Conservation (phyloP, 441 rosid species). For the Syzygium syzygioides region DNA sequence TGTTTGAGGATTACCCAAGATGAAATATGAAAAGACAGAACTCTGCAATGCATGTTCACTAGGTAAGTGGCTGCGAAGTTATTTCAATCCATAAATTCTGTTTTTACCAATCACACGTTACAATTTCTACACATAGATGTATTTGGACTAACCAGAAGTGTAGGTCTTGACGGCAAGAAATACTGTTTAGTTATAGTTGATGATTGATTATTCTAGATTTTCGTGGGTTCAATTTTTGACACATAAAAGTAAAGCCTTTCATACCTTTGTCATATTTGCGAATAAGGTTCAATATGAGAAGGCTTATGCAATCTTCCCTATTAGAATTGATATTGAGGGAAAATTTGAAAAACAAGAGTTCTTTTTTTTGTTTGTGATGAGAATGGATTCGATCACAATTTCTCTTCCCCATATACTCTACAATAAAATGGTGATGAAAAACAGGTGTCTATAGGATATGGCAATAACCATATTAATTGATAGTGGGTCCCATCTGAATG, state of each 20-base stretch:
- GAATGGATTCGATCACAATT: not conserved
- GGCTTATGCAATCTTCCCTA: not conserved
- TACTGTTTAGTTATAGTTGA: not conserved
- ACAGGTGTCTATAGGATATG: not conserved
- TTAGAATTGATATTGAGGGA: not conserved
- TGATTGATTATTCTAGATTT: not conserved
- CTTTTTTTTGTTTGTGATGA: not conserved
- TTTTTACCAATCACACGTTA: too few species aligned
- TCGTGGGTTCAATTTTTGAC: not conserved
- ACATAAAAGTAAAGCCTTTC: not conserved
- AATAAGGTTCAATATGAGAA: not conserved
- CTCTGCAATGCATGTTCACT: not conserved
- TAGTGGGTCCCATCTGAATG: not conserved
- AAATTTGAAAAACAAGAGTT: not conserved
- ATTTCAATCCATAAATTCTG: not conserved
- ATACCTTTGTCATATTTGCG: not conserved
- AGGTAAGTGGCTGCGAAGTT: not conserved
- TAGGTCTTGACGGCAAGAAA: not conserved
- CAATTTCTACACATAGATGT: not conserved
- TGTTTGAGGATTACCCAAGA: not conserved
- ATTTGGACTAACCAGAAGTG: not conserved
- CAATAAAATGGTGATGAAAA: not conserved
- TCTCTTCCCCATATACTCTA: not conserved
- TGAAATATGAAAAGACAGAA: not conserved
- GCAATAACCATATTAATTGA: too few species aligned